phyloP scores from a whole-genome alignment of 2,329 filamentous ascomycete species.

The Sporothrix globosa region DNA sequence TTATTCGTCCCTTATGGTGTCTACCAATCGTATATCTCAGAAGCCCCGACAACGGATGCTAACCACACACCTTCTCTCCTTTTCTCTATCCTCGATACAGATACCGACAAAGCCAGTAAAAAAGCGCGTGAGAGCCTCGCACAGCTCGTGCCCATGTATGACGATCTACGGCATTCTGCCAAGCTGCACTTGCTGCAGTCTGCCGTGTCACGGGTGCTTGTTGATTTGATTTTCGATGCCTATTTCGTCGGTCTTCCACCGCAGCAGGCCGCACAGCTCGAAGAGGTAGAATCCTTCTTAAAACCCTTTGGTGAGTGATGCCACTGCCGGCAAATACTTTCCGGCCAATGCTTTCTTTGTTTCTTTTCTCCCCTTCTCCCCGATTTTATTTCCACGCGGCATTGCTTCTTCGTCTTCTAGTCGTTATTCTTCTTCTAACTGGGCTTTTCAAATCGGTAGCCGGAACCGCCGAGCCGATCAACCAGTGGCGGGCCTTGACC shows the following conservation, averaged over 20 bases:
- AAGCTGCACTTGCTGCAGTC: constrained; percentile 68
- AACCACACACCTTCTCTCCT: not conserved
- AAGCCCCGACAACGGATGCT: not conserved
- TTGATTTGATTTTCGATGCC: constrained; percentile 63
- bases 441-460: constrained; percentile 30
- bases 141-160: constrained; percentile 61
- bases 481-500: constrained; percentile 69
- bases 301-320: constrained; percentile 47
- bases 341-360: not conserved
- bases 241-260: constrained; percentile 66
- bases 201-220: constrained; percentile 61
- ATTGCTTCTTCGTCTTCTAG: not conserved
- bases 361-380: not conserved
- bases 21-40: not conserved
- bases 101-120: constrained; percentile 49
- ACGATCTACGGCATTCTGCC: constrained; percentile 55
- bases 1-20: not conserved
- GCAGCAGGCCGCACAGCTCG: constrained; percentile 56
- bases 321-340: not conserved
- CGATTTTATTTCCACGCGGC: too few relatives aligned
- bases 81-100: constrained; percentile 41
- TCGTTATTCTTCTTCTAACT: constrained; percentile 8
- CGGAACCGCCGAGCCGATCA: constrained; percentile 48
- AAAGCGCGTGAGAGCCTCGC: constrained; percentile 50
- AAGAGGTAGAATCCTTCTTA: constrained; percentile 54